Percentiles rank a stretch among this genome's conserved stretches.
These are phyloP conservation scores for Sporothrix curviconia DNA, from an alignment of 2,329 filamentous ascomycete species.

Conservation along the genomic window DNA sequence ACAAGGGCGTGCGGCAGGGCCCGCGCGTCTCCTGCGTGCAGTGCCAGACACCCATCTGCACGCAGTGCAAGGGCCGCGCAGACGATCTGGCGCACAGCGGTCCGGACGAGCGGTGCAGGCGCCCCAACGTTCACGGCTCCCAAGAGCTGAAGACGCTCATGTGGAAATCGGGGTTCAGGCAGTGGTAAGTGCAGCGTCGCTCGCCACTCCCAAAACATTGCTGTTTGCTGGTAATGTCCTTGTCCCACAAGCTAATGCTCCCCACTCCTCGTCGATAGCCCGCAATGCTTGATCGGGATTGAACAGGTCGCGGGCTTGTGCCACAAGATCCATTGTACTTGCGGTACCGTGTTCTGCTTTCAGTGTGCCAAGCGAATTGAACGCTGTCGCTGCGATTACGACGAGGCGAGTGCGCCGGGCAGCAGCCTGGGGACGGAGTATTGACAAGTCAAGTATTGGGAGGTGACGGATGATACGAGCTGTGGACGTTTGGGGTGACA, in stretches of 20 bases:
- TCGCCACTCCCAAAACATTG: not conserved
- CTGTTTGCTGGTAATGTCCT: not conserved
- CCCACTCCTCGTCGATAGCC: no score
- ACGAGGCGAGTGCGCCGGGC: no score
- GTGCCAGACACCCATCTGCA: not conserved
- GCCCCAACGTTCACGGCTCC: not conserved
- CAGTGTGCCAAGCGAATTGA: not conserved
- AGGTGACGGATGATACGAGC: no score
- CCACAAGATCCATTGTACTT: not conserved
- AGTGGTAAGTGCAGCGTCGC: not conserved
- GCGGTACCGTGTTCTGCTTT: not conserved
- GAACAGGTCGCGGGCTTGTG: not conserved
- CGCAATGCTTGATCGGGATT: not conserved
- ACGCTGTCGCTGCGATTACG: not conserved
- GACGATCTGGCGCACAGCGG: not conserved
- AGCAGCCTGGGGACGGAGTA: no score
- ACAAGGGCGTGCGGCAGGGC: not conserved
- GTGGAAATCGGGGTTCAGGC: not conserved
- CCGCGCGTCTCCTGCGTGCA: not conserved
- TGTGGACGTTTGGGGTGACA: no score
- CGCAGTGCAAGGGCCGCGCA: constrained; percentile 1
- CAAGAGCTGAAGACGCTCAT: not conserved
- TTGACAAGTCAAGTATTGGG: no score
- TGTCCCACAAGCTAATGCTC: no score
- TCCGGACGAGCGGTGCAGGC: not conserved